Percentiles rank a stretch among this genome's conserved stretches.
phyloP scores from a whole-genome alignment of 176 grass and related monocot species.

The Bolboschoenus planiculmis region DNA sequence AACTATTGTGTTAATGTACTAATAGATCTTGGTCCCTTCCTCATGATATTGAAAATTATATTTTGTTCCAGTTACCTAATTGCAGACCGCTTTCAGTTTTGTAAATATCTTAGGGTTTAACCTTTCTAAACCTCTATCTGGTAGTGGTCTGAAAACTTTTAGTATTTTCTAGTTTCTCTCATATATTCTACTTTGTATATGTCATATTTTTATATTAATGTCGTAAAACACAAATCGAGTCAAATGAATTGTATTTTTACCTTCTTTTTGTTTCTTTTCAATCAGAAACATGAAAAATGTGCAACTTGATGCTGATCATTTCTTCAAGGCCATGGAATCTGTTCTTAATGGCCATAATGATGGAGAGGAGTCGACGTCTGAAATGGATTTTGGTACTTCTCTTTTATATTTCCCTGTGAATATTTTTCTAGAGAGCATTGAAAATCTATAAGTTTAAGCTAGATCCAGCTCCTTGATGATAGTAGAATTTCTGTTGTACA shows the following conservation, averaged over 20 bases:
- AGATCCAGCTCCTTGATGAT: too few species aligned
- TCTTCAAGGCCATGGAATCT: conserved; percentile 85
- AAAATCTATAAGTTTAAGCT: too few species aligned
- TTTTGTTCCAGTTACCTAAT: neutral
- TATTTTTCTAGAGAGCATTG: neutral
- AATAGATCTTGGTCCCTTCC: neutral
- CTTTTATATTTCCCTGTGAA: conserved; percentile 1
- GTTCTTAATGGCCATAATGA: conserved; percentile 39
- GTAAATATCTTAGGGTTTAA: neutral
- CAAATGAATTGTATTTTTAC: neutral
- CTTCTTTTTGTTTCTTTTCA: conserved; percentile 13
- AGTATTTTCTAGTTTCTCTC: neutral
- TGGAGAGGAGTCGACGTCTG: conserved; percentile 58
- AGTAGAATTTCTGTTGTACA: neutral
- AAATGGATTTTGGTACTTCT: conserved; percentile 69
- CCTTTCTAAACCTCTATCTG: neutral
- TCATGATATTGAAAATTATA: neutral
- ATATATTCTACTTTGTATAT: neutral
- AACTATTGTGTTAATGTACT: neutral
- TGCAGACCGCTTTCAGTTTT: neutral
- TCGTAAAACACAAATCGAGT: neutral
- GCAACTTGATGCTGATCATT: conserved; percentile 82
- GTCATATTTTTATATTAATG: neutral
- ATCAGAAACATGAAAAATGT: conserved; percentile 57
- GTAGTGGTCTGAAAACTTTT: neutral